A percentile compares a stretch with the other conserved stretches of the same genome.
These are phyloP conservation scores for Blastomyces silverae DNA, from an alignment of 2,329 filamentous ascomycete genomes.

Conservation along the genomic window DNA sequence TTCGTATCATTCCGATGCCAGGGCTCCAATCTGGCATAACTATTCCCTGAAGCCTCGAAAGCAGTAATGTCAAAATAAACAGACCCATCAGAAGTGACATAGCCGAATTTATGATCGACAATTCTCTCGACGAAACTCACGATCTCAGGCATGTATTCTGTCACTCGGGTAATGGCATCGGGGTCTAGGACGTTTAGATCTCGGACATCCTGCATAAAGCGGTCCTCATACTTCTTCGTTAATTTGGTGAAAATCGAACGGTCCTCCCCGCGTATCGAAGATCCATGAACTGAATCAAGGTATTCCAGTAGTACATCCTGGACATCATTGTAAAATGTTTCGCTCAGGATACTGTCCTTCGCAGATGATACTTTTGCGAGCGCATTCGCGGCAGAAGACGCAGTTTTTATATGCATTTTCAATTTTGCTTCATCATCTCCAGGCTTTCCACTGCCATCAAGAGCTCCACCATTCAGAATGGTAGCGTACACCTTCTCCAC, in stretches of 20 bases:
- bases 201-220: slow-evolving; percentile 83
- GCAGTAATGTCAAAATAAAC: slow-evolving; percentile 89
- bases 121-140: slow-evolving; percentile 76
- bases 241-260: slow-evolving; percentile 79
- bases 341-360: slow-evolving; percentile 27
- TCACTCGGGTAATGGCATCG: slow-evolving; percentile 79
- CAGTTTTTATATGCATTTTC: slow-evolving; percentile 76
- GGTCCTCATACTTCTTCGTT: slow-evolving; percentile 76
- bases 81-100: slow-evolving; percentile 66
- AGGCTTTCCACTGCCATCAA: slow-evolving; percentile 50
- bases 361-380: slow-evolving; percentile 27
- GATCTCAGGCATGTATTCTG: slow-evolving; percentile 83
- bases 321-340: slow-evolving; percentile 51
- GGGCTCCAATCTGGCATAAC: slow-evolving; percentile 77
- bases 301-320: slow-evolving; percentile 72
- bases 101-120: slow-evolving; percentile 78
- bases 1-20: slow-evolving; percentile 78
- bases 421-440: slow-evolving; percentile 77
- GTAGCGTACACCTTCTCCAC: slow-evolving; percentile 48
- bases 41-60: slow-evolving; percentile 77
- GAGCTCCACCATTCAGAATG: slow-evolving; percentile 49
- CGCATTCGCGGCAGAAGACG: slow-evolving; percentile 47
- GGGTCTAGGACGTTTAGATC: slow-evolving; percentile 77
- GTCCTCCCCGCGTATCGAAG: slow-evolving; percentile 53
- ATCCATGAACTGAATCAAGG: slow-evolving; percentile 59